Evolutionary conservation across 2,329 filamentous ascomycete species (phyloP), one percentile per base, ranked within the genome.

Genomic region (Ophiocordyceps camponoti-saundersi): DNA sequence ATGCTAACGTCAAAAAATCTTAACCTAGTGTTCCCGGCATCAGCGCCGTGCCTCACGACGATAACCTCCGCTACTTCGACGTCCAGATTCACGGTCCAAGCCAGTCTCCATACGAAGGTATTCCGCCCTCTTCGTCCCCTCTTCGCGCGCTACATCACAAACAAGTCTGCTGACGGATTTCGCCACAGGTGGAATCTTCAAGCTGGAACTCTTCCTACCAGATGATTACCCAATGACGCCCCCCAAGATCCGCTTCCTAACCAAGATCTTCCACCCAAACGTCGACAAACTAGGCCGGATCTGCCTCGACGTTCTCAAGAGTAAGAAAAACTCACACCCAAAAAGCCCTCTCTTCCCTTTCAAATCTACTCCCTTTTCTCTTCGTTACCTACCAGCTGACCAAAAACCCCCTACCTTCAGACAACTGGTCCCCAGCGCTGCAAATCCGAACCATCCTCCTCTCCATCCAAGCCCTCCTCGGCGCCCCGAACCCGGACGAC

Each of bases 151-250:
- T n/a, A n/a, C n/a, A n/a, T n/a, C n/a, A n/a, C n/a, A 42, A 42
- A 3, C 20, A 12, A 11, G 11, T 23, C 6, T n/a, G 42, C 42
- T 43, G 23, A 43, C 26, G 26, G 3, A 26, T 18, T 6, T 7
- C 10, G 13, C 11, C 12, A 3, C 48, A 79, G 75, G 74, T 47
- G 92, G 93, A 44, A 76, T 95, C 53, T 98, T 98, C 73, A 90
- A 93, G 66, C 82, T 96, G 51, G 92, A 98, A 66, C 79, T 98
- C 20, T 98, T 98, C 65, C 76, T 98, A 22, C 93, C 93, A 42
- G 92, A 98, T 60, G 92, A 98, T 69, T 98, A 98, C 64, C 92
- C 92, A 41, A 98, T 98, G 92, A 95, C 88, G 32, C 90, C 92
- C 47, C 92, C 92, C 43, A 95, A 95, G 73, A 95, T 98, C 60